Percentiles rank a stretch among this genome's conserved stretches.
Conservation (phyloP, 2,329 filamentous ascomycete genomes). For the Cercospora sp. region DNA sequence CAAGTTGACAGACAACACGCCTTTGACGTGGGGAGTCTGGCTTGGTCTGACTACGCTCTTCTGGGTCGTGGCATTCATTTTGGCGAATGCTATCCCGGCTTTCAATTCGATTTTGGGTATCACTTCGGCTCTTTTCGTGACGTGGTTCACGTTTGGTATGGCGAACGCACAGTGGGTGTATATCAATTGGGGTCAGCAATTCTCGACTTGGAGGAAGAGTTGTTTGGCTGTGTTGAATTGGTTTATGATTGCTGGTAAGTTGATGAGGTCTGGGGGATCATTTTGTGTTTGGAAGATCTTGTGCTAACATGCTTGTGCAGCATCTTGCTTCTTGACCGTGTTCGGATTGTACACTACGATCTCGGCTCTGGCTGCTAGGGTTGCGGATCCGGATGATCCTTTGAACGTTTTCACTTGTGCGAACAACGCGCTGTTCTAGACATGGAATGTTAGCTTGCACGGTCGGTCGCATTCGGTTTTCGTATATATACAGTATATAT, state of each 20-base stretch:
- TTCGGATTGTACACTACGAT: conserved; percentile 9
- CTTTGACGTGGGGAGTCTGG: conserved; percentile 53
- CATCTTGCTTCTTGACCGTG: conserved; percentile 5
- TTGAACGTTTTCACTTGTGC: conserved; percentile 5
- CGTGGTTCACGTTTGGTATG: conserved; percentile 56
- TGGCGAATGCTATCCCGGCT: conserved; percentile 54
- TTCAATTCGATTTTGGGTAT: conserved; percentile 58
- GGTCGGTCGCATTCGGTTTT: too few relatives aligned
- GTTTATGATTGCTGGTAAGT: conserved; percentile 7
- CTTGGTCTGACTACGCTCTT: conserved; percentile 48
- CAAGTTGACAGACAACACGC: conserved; percentile 42
- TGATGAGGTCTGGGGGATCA: too few relatives aligned
- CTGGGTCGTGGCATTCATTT: conserved; percentile 48
- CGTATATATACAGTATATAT: too few relatives aligned
- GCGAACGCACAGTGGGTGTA: conserved; percentile 10
- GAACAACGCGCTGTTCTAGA: conserved; percentile 1
- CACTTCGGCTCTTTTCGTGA: conserved; percentile 53
- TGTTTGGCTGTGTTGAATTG: conserved; percentile 11
- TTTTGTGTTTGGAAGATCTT: too few relatives aligned
- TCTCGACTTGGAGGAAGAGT: conserved; percentile 8
- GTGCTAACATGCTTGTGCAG: neutral
- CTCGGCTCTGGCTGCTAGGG: neutral
- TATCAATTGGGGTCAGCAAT: conserved; percentile 10
- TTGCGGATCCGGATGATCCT: conserved; percentile 5
- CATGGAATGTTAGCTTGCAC: too few relatives aligned